Conservation (phyloP, 129 eudicot genomes). For the Centaurea solstitialis region DNA sequence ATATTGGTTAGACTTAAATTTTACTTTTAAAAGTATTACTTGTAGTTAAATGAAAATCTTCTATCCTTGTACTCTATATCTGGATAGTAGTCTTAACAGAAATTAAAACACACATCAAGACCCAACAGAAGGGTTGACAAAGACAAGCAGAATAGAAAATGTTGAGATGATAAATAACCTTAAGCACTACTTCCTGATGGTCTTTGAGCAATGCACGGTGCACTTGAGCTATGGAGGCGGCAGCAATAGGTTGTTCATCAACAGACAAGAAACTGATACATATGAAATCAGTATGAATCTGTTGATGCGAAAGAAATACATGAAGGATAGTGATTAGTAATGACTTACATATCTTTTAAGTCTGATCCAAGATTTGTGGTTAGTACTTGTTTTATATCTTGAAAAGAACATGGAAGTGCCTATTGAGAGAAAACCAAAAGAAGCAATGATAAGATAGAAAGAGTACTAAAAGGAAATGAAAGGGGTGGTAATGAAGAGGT, state of each 20-base stretch:
- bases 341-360: conserved; percentile 70
- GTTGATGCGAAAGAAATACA: background rate
- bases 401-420: conserved; percentile 82
- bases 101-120: background rate
- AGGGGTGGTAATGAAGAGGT: conserved; percentile 15
- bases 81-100: background rate
- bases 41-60: background rate
- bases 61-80: background rate
- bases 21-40: background rate
- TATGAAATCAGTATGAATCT: conserved; percentile 4
- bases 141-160: conserved; percentile 3
- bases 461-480: background rate
- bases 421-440: conserved; percentile 29
- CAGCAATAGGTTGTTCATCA: conserved; percentile 96
- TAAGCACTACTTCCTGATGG: conserved; percentile 83
- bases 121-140: background rate
- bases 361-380: conserved; percentile 60
- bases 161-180: conserved; percentile 41
- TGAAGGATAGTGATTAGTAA: background rate
- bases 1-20: background rate
- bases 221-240: conserved; percentile 99
- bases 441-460: conserved; percentile 1
- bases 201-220: conserved; percentile 79
- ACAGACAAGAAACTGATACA: conserved; percentile 64
- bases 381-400: conserved; percentile 71